Percentiles rank a stretch among this genome's conserved stretches.
Conservation (phyloP, 495 filamentous ascomycete genomes). For the Lasiosphaeria ovina region DNA sequence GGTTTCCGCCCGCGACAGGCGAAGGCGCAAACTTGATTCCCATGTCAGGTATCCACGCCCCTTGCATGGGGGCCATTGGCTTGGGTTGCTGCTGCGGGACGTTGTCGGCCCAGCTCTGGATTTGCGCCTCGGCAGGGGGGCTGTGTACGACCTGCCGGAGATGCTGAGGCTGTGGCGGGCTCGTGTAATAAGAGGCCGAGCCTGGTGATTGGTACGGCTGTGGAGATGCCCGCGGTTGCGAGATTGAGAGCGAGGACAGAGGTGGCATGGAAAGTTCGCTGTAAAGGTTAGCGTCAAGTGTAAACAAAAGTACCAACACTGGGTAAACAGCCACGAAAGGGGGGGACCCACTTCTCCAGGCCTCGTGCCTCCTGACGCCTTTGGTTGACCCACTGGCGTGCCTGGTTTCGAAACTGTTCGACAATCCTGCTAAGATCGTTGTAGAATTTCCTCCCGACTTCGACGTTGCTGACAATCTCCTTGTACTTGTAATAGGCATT, state of each 20-base stretch:
- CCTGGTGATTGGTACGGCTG: slow-evolving; percentile 16
- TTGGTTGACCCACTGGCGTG: slow-evolving; percentile 73
- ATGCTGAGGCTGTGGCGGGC: slow-evolving; percentile 28
- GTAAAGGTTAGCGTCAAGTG: slow-evolving; percentile 7
- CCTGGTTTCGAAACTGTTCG: slow-evolving; percentile 67
- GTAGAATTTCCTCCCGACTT: slow-evolving; percentile 91
- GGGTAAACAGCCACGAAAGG: not conserved
- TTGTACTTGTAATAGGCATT: slow-evolving; percentile 94
- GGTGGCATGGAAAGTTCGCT: slow-evolving; percentile 53
- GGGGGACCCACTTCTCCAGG: slow-evolving; percentile 62
- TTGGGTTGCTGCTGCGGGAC: slow-evolving; percentile 54
- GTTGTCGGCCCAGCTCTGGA: slow-evolving; percentile 48
- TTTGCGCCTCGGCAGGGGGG: slow-evolving; percentile 43
- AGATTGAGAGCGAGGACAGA: slow-evolving; percentile 42
- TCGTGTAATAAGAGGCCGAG: slow-evolving; percentile 24
- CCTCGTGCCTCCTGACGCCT: slow-evolving; percentile 76
- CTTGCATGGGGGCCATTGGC: slow-evolving; percentile 48
- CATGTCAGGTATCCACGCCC: slow-evolving; percentile 75
- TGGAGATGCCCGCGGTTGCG: slow-evolving; percentile 14
- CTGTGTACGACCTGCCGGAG: slow-evolving; percentile 31
- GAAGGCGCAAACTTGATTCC: slow-evolving; percentile 65
- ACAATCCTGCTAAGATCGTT: slow-evolving; percentile 90
- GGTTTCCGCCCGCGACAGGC: slow-evolving; percentile 7
- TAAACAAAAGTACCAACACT: not conserved
- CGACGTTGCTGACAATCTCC: slow-evolving; percentile 84